phyloP scores from a whole-genome alignment of 148 eudicot species.

The Rhododendron molle region DNA sequence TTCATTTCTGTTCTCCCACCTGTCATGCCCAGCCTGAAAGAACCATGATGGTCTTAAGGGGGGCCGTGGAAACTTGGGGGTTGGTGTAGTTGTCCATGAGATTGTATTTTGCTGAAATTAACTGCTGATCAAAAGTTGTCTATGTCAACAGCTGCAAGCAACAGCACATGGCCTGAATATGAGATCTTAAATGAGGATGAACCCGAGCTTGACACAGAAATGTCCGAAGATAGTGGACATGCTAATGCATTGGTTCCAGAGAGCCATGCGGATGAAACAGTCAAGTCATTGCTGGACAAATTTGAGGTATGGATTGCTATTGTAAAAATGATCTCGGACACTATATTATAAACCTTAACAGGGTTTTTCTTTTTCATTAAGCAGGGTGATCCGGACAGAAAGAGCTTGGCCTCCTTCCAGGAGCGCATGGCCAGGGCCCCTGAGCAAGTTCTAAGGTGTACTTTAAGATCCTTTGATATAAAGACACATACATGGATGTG shows the following conservation, averaged over 20 bases:
- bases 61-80: not conserved
- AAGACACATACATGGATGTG: not conserved
- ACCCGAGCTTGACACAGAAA: conserved; percentile 34
- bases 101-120: not conserved
- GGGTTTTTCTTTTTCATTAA: not conserved
- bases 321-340: not conserved
- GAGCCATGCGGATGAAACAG: conserved; percentile 38
- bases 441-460: conserved; percentile 76
- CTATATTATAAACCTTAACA: not conserved
- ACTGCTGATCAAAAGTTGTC: conserved; percentile 5
- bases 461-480: not conserved
- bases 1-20: not conserved
- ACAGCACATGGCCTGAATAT: conserved; percentile 61
- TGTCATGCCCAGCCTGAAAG: not conserved
- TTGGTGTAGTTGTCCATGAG: not conserved
- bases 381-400: conserved; percentile 68
- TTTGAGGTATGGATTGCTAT: conserved; percentile 40
- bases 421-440: conserved; percentile 65
- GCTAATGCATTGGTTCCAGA: conserved; percentile 34
- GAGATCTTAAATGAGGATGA: conserved; percentile 61
- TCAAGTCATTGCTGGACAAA: conserved; percentile 32
- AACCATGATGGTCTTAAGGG: not conserved
- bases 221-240: conserved; percentile 23
- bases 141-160: conserved; percentile 57
- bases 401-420: conserved; percentile 74